These are phyloP conservation scores for Stygiomarasmius scandens DNA, from an alignment of 1,284 basidiomycete species.

Conservation along the genomic window DNA sequence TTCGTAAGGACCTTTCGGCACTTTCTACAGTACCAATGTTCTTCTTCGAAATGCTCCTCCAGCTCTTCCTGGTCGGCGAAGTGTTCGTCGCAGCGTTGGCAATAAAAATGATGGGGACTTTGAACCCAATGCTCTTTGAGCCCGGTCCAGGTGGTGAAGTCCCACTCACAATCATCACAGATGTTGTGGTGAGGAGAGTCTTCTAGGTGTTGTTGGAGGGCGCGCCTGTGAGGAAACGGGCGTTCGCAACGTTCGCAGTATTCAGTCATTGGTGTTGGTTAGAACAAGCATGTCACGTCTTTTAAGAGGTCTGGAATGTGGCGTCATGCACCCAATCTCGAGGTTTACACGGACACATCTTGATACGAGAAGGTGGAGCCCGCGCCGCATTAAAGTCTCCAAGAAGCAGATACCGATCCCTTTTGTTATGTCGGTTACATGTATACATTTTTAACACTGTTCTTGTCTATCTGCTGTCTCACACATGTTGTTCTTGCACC, in stretches of 20 bases:
- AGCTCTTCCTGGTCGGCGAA: constrained; percentile 31
- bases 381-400: too few species aligned
- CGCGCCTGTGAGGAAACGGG: not conserved
- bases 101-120: constrained; percentile 42
- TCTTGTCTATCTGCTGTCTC: too few species aligned
- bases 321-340: too few species aligned
- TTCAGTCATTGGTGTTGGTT: not conserved
- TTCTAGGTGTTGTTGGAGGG: not conserved
- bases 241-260: not conserved
- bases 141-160: constrained; percentile 32
- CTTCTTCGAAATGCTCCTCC: constrained; percentile 32
- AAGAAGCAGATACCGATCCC: too few species aligned
- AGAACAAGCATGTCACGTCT: too few species aligned
- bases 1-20: constrained; percentile 45
- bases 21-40: constrained; percentile 42
- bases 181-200: constrained; percentile 32
- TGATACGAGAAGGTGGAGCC: too few species aligned
- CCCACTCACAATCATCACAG: constrained; percentile 37
- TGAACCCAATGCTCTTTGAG: constrained; percentile 44
- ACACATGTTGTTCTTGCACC: too few species aligned
- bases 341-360: too few species aligned
- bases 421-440: too few species aligned
- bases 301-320: too few species aligned
- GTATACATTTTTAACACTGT: too few species aligned
- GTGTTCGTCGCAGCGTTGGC: constrained; percentile 44